A percentile compares a stretch with the other conserved stretches of the same genome.
These are phyloP conservation scores for Talaromyces nanjingensis DNA, from an alignment of 495 filamentous ascomycete species.

Conservation along the genomic window DNA sequence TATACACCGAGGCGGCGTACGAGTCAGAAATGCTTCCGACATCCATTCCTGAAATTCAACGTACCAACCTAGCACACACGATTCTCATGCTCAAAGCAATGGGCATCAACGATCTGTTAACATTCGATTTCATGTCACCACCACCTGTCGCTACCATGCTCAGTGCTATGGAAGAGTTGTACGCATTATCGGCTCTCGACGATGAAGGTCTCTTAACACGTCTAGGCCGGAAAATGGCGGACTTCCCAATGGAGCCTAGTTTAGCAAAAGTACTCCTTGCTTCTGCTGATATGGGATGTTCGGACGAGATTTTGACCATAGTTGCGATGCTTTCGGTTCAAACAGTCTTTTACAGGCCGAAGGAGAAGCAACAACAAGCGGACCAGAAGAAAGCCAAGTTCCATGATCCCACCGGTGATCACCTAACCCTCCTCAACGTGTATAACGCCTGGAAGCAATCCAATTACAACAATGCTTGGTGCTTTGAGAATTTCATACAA, in stretches of 20 bases:
- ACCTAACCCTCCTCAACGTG: slow-evolving; percentile 90
- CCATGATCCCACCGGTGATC: slow-evolving; percentile 90
- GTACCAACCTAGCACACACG: slow-evolving; percentile 87
- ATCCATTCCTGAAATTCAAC: slow-evolving; percentile 92
- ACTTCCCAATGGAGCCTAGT: slow-evolving; percentile 90
- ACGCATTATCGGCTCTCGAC: slow-evolving; percentile 84
- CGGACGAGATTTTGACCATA: slow-evolving; percentile 89
- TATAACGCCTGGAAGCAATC: slow-evolving; percentile 91
- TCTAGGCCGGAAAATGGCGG: slow-evolving; percentile 92
- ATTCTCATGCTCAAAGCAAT: slow-evolving; percentile 99
- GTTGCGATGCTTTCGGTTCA: slow-evolving; percentile 82
- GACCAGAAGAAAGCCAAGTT: slow-evolving; percentile 98
- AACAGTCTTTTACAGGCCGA: slow-evolving; percentile 87
- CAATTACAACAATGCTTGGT: slow-evolving; percentile 82
- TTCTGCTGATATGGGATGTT: slow-evolving; percentile 79
- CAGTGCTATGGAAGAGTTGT: slow-evolving; percentile 90
- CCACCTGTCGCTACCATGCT: slow-evolving; percentile 97
- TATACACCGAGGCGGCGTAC: slow-evolving; percentile 95
- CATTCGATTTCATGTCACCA: slow-evolving; percentile 99
- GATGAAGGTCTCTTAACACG: slow-evolving; percentile 94
- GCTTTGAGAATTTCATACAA: slow-evolving; percentile 97
- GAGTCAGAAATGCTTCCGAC: slow-evolving; percentile 97
- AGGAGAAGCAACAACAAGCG: slow-evolving; percentile 92
- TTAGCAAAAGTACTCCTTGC: slow-evolving; percentile 86
- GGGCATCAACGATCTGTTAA: slow-evolving; percentile 96